Percentiles rank a stretch among this genome's conserved stretches.
Evolutionary conservation across 2,329 filamentous ascomycete species (phyloP).

Genomic region (Thelonectria blattea): DNA sequence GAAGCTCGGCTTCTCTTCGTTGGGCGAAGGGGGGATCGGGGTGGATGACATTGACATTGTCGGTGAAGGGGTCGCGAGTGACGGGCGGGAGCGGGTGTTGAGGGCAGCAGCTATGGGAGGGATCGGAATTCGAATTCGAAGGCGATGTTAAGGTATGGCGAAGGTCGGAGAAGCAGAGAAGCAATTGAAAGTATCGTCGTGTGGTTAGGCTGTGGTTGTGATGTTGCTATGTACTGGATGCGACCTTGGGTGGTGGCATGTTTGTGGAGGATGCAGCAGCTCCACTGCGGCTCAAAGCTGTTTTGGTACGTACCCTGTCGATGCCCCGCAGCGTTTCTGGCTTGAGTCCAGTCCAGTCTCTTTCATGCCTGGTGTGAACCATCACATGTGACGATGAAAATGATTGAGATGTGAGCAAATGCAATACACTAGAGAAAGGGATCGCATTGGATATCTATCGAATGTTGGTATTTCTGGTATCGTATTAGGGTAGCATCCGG

Average conservation of each 20-base stretch:
- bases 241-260: conserved; percentile 30
- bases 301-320: conserved; percentile 21
- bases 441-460: too few species aligned
- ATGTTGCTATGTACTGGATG: conserved; percentile 20
- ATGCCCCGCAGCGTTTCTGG: conserved; percentile 1
- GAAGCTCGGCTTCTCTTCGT: conserved; percentile 56
- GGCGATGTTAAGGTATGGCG: neutral
- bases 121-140: too few species aligned
- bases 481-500: too few species aligned
- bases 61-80: conserved; percentile 1
- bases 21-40: conserved; percentile 44
- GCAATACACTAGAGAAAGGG: too few species aligned
- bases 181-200: neutral
- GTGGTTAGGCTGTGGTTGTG: conserved; percentile 10
- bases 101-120: neutral
- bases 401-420: neutral
- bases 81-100: neutral
- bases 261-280: conserved; percentile 25
- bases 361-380: too few species aligned
- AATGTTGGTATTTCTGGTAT: too few species aligned
- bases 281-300: conserved; percentile 36
- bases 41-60: conserved; percentile 40
- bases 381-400: neutral
- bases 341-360: neutral
- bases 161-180: neutral